phyloP scores from a whole-genome alignment of 176 grass and related monocot species.

The Puccinellia tenuiflora region DNA sequence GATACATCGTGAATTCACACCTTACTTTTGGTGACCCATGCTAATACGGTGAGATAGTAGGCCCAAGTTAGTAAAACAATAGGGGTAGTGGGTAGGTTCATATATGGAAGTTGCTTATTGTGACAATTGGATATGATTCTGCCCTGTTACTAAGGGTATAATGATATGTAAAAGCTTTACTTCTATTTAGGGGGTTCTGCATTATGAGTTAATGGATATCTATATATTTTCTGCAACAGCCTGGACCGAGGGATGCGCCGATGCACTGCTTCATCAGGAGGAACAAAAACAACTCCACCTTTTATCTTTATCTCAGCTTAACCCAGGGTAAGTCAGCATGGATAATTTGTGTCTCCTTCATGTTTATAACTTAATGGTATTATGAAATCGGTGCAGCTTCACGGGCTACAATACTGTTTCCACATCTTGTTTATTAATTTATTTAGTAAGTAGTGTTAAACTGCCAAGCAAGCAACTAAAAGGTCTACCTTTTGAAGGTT shows the following conservation, averaged over 20 bases:
- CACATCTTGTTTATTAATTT: not conserved
- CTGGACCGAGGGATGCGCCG: slow-evolving; percentile 67
- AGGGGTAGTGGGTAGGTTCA: not conserved
- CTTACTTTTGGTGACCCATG: slow-evolving; percentile 10
- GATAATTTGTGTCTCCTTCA: not conserved
- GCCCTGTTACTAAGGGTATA: not conserved
- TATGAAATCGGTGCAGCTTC: not conserved
- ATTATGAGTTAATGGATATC: not conserved
- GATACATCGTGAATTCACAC: not conserved
- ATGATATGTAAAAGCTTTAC: slow-evolving; percentile 15
- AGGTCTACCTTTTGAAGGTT: not conserved
- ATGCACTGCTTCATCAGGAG: slow-evolving; percentile 95
- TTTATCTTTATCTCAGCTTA: slow-evolving; percentile 76
- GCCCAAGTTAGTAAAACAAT: not conserved
- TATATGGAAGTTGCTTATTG: not conserved
- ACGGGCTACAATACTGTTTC: not conserved
- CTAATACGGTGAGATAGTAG: not conserved
- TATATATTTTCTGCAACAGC: slow-evolving; percentile 33
- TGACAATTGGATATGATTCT: not conserved
- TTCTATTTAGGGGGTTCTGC: not conserved
- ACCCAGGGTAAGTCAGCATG: slow-evolving; percentile 50
- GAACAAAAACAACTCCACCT: slow-evolving; percentile 85
- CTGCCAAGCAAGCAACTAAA: slow-evolving; percentile 4
- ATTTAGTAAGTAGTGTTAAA: not conserved
- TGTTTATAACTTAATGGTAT: slow-evolving; percentile 4